These are phyloP conservation scores for Plasmodium vinckei DNA, from an alignment of 169 alveolate species.

Conservation along the genomic window DNA sequence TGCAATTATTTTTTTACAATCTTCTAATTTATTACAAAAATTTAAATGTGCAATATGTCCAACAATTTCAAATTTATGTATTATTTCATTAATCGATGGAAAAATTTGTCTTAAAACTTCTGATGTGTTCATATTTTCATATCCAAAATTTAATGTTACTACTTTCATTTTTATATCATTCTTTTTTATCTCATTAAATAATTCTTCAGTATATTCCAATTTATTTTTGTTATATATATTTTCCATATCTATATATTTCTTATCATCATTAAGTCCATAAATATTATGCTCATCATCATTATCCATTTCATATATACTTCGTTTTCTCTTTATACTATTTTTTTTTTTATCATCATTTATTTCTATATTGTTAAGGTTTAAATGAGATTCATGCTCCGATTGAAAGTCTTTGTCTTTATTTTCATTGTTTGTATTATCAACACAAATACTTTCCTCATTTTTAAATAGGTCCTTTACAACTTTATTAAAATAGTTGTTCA, in stretches of 20 bases:
- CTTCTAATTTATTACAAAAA: conserved; percentile 86
- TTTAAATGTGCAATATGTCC: conserved; percentile 94
- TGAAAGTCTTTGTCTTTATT: background rate
- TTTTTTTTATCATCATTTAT: background rate
- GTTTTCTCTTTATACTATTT: background rate
- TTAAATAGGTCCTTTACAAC: conserved; percentile 14
- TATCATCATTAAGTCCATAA: background rate
- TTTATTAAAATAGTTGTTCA: conserved; percentile 42
- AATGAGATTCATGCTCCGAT: background rate
- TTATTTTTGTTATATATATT: conserved; percentile 1
- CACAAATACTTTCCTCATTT: background rate
- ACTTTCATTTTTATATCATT: conserved; percentile 19
- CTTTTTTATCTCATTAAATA: conserved; percentile 20
- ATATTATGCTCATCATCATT: background rate
- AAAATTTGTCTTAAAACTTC: conserved; percentile 80
- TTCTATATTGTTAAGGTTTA: background rate
- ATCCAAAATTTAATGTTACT: conserved; percentile 44
- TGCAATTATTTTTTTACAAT: conserved; percentile 88
- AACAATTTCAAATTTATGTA: conserved; percentile 89
- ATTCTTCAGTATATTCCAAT: conserved; percentile 15
- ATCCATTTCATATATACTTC: background rate
- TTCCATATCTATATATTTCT: background rate
- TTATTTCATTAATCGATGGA: conserved; percentile 83
- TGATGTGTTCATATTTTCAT: conserved; percentile 76
- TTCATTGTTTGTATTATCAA: background rate